Conservation (phyloP, 73 alveolate species). For the Paramecium primaurelia region DNA sequence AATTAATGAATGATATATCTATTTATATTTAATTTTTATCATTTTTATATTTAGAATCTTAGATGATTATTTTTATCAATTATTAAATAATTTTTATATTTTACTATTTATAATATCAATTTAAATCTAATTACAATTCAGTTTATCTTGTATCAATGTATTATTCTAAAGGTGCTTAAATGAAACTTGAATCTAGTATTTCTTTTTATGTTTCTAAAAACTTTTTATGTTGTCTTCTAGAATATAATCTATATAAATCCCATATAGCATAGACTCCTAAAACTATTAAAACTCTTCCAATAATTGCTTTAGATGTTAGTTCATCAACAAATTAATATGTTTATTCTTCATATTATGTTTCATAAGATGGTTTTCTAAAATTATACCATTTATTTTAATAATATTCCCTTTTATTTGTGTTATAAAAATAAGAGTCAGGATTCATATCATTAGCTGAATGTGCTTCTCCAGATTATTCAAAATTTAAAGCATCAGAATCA, state of each 20-base stretch:
- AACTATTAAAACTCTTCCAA: background rate
- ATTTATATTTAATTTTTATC: background rate
- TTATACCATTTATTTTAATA: slow-evolving; percentile 21
- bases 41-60: too few relatives aligned
- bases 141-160: slow-evolving; percentile 30
- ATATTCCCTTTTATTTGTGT: background rate
- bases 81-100: too few relatives aligned
- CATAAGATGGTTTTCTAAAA: background rate
- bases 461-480: slow-evolving; percentile 18
- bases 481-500: slow-evolving; percentile 32
- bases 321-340: background rate
- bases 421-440: background rate
- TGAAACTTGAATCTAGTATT: background rate
- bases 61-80: too few relatives aligned
- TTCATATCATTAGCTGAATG: slow-evolving; percentile 38
- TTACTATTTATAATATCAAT: background rate
- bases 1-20: background rate
- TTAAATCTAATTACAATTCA: background rate
- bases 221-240: background rate
- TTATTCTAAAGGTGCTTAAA: background rate
- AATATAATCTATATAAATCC: slow-evolving; percentile 22
- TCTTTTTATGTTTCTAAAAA: slow-evolving; percentile 10
- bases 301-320: background rate
- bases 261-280: background rate
- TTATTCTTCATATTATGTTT: background rate